phyloP scores from a whole-genome alignment of 140 eudicot species.

The Oenanthe javanica region DNA sequence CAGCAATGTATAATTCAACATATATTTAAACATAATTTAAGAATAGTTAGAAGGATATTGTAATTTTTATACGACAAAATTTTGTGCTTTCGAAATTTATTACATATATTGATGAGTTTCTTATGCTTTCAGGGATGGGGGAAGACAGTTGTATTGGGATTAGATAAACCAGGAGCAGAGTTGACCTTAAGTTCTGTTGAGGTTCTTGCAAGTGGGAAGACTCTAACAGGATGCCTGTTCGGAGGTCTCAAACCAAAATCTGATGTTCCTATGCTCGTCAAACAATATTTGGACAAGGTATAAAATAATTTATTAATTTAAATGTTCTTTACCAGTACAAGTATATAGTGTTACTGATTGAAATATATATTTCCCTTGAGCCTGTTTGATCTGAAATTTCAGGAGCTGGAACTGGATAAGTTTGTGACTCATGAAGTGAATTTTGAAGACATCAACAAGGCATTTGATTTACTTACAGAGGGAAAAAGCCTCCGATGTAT shows the following conservation, averaged over 20 bases:
- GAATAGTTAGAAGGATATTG: background rate
- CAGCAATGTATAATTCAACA: too few species aligned
- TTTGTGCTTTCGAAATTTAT: background rate
- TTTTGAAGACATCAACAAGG: constrained; percentile 30
- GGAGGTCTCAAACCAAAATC: constrained; percentile 83
- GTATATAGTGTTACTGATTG: background rate
- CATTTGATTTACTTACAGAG: constrained; percentile 24
- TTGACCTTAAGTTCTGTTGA: constrained; percentile 45
- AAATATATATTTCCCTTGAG: background rate
- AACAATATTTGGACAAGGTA: constrained; percentile 70
- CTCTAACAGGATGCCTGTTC: constrained; percentile 46
- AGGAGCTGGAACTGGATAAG: constrained; percentile 33
- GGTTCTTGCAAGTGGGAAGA: constrained; percentile 46
- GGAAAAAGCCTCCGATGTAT: constrained; percentile 37
- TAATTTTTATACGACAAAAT: too few species aligned
- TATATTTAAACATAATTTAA: too few species aligned
- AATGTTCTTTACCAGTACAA: background rate
- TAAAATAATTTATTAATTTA: background rate
- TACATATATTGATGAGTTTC: background rate
- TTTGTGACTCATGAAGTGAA: constrained; percentile 35
- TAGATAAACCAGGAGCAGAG: constrained; percentile 47
- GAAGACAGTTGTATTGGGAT: constrained; percentile 65
- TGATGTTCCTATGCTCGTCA: constrained; percentile 48
- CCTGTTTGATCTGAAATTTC: background rate
- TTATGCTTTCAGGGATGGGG: constrained; percentile 68